Evolutionary conservation across 257 asterid genomes (phyloP), one percentile per base, ranked within the genome.

Genomic region (Nicotiana otophora): DNA sequence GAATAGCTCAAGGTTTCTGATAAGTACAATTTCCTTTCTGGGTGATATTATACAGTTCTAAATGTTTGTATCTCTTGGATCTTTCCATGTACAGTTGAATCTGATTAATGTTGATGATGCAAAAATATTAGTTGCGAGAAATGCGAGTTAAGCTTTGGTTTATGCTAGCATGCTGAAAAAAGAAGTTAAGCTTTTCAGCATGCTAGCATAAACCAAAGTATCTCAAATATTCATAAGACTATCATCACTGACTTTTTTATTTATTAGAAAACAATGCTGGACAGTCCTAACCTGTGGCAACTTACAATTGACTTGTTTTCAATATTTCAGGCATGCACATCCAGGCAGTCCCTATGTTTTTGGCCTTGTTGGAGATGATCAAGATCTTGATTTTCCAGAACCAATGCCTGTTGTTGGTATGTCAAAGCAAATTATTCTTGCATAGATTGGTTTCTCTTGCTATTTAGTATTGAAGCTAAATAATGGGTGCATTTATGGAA

Each of bases 271-370:
- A 74, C 9, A 16, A 46, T 74, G 42, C 62, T 74, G 80, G 31
- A 74, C 20, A 55, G 51, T 48, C 63, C 62, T 74, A 48, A 74
- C 36, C 8, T 26, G 23, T 48, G 80, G 63, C 65, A n/a, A 54
- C 23, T 31, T 70, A 53, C 81, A 68, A 10, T 81, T 82, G 34
- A 36, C 33, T 72, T 72, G 17, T 34, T 54, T 34, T 81, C 72
- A 28, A 81, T 79, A 75, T 85, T 90, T 85, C 92, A 94, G 99
- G 91, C 99, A 96, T 89, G 99, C 99, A 70, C 96, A 92, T 88
- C 99, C 99, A 65, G 99, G 99, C 78, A 94, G 92, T 90, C 99
- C 99, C 55, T 96, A 96, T 85, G 97, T 96, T 78, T 94, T 94
- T 90, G 99, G 99, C 80, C 98, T 94, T 66, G 97, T 93, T 81